phyloP scores from a whole-genome alignment of 805 yeast genomes.

The Starmerella bombicola region DNA sequence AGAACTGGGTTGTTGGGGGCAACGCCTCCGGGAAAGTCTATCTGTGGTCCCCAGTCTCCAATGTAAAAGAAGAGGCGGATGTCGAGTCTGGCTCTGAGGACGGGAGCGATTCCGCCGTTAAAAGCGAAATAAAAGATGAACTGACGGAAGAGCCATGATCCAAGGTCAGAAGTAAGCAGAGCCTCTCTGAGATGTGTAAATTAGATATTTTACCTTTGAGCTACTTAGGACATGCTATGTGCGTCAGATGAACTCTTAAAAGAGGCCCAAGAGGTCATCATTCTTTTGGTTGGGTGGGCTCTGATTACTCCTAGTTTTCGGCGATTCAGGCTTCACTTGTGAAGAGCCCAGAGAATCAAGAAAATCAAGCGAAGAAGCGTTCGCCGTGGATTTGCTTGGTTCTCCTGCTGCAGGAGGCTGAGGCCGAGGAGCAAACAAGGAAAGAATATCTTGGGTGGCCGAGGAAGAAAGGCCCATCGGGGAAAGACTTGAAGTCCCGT shows the following conservation, averaged over 20 bases:
- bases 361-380: constrained; percentile 3
- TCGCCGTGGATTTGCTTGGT: not conserved
- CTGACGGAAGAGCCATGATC: not conserved
- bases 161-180: too few relatives aligned
- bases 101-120: not conserved
- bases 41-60: constrained; percentile 30
- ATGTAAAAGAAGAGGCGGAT: not conserved
- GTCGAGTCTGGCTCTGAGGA: too few relatives aligned
- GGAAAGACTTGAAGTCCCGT: not conserved
- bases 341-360: not conserved
- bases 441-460: constrained; percentile 36
- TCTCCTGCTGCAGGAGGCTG: constrained; percentile 2
- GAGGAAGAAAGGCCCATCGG: constrained; percentile 13
- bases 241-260: too few relatives aligned
- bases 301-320: too few relatives aligned
- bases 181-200: too few relatives aligned
- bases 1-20: constrained; percentile 88
- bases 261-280: not conserved
- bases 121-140: not conserved
- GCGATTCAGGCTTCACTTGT: not conserved
- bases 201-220: too few relatives aligned
- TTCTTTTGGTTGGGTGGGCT: too few relatives aligned
- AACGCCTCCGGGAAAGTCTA: constrained; percentile 86
- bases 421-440: constrained; percentile 30
- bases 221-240: too few relatives aligned